Evolutionary conservation across 805 yeast species (phyloP).

Genomic region (Pichia paraexigua): DNA sequence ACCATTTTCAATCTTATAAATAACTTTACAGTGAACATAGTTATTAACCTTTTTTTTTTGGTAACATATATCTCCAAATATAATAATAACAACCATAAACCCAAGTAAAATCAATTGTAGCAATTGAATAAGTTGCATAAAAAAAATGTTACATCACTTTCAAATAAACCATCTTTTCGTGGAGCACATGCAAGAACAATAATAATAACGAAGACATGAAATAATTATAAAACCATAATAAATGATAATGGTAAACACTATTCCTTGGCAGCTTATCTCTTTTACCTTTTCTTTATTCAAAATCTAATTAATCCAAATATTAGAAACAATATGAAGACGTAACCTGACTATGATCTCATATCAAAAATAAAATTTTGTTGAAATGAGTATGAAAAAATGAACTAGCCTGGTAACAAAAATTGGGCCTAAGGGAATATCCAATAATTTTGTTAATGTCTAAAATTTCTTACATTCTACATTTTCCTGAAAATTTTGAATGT

Average conservation of each 20-base stretch:
- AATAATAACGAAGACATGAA: too few species aligned
- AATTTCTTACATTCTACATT: too few species aligned
- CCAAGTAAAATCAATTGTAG: slow-evolving; percentile 29
- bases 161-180: slow-evolving; percentile 32
- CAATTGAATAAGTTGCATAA: slow-evolving; percentile 36
- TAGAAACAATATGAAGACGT: slow-evolving; percentile 59
- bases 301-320: slow-evolving; percentile 50
- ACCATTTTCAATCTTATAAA: too few species aligned
- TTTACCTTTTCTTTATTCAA: slow-evolving; percentile 28
- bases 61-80: slow-evolving; percentile 31
- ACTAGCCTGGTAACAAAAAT: slow-evolving; percentile 70
- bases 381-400: too few species aligned
- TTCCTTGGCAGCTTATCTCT: slow-evolving; percentile 29
- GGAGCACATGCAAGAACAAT: slow-evolving; percentile 36
- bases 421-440: slow-evolving; percentile 66
- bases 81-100: slow-evolving; percentile 30
- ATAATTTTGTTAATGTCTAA: slow-evolving; percentile 65
- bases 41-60: slow-evolving; percentile 26
- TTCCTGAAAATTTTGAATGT: too few species aligned
- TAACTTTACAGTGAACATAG: too few species aligned
- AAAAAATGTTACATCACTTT: slow-evolving; percentile 37
- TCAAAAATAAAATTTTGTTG: slow-evolving; percentile 72
- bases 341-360: slow-evolving; percentile 74
- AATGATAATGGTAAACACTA: slow-evolving; percentile 30
- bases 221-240: slow-evolving; percentile 28